Conservation (phyloP, 345 rosid genomes). For the Eucalyptus paniculata region DNA sequence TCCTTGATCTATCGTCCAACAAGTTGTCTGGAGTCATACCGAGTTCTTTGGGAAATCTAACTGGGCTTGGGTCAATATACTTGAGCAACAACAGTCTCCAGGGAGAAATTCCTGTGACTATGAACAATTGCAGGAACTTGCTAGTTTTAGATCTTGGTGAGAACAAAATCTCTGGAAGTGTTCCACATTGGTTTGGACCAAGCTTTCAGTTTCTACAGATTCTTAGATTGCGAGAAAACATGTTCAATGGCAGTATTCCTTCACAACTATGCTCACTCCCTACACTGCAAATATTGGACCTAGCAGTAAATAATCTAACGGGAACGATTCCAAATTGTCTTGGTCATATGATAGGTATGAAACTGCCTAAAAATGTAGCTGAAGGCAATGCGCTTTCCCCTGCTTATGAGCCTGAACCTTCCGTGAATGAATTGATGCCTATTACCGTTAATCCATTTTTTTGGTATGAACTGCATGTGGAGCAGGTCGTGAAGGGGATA, state of each 20-base stretch:
- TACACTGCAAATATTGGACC: neutral
- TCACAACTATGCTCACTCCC: neutral
- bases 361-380: no score
- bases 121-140: neutral
- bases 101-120: neutral
- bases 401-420: neutral
- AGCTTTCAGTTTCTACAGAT: neutral
- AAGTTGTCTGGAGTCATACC: neutral
- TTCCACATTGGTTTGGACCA: neutral
- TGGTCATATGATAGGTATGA: neutral
- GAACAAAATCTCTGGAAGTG: neutral
- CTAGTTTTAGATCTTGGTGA: neutral
- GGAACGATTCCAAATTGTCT: neutral
- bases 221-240: neutral
- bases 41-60: neutral
- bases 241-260: neutral
- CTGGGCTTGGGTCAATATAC: neutral
- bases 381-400: neutral
- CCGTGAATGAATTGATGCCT: fast-evolving
- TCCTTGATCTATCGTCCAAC: neutral
- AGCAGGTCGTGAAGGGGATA: neutral
- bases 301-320: neutral
- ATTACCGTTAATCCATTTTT: fast-evolving
- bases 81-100: neutral
- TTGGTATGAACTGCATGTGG: neutral